Evolutionary conservation across 2,329 filamentous ascomycete species (phyloP), one percentile per base, ranked within the genome.

Genomic region (Cytospora schulzeri): DNA sequence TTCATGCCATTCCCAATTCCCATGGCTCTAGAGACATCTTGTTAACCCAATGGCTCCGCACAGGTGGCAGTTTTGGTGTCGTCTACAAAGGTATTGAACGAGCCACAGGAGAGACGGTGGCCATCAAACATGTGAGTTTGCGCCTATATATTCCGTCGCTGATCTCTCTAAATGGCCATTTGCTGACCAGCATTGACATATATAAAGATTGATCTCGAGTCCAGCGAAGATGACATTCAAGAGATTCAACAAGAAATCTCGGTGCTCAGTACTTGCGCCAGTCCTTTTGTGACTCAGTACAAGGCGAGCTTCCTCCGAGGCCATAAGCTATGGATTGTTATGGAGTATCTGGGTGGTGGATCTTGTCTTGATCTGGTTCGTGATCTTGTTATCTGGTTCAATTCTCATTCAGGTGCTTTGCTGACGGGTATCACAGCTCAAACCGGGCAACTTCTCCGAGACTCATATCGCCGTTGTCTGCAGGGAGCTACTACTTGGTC

Each of bases 181-280:
- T 3, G 4, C 6, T 12, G 33, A 28, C 63, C 38, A 60, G 38
- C 8, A 48, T 66, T 71, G 38, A 68, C 53, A n/a, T 64, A 53
- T 26, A 50, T 26, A 48, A 76, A 98, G 93, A 98, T 99, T 76
- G 95, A 99, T 77, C 91, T 99, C 74, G 95, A 99, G 79, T 96
- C 94, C 65, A 98, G 93, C 81, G 94, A 96, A 77, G 95, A 99
- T 79, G 95, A 99, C 75, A 97, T 99, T 66, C 91, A 93, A 76
- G 95, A 99, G 75, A 98, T 99, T 65, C 94, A 99, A 73, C 93
- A 96, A 74, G 95, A 99, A 76, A 98, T 99, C 70, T 91, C 92
- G 3, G 91, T 99, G 38, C 83, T 99, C 67, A 95, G 93, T 78
- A 97, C 95, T 60, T 99, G 95, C 80, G 91, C 91, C 70, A 97